Evolutionary conservation across 352 stramenopile species (phyloP).

Genomic region (Halophytophthora batemanensis): DNA sequence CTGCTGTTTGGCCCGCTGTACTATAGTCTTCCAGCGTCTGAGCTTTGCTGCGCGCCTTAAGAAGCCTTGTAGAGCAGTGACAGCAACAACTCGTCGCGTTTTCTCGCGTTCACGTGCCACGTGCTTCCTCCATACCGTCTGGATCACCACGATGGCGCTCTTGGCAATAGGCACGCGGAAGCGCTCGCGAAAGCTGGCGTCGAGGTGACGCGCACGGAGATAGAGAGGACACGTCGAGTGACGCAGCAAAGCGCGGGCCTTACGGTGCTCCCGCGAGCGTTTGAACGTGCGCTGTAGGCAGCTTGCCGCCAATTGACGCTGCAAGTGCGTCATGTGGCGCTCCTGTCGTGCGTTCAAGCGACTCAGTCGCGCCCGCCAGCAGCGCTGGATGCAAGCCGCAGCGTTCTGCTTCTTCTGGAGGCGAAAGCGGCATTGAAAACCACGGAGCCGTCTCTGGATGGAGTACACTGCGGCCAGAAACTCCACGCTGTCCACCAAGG

Average conservation of each 20-base stretch:
- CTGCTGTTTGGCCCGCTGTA: background rate
- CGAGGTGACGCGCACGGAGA: conserved; percentile 27
- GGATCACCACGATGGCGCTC: conserved; percentile 43
- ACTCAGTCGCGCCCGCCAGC: conserved; percentile 22
- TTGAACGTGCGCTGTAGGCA: conserved; percentile 50
- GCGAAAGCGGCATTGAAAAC: conserved; percentile 41
- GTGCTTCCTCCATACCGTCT: conserved; percentile 49
- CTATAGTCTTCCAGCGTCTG: conserved; percentile 8
- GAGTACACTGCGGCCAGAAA: conserved; percentile 34
- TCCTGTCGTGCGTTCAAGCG: conserved; percentile 15
- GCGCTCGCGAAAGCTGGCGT: conserved; percentile 24
- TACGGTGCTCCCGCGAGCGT: conserved; percentile 23
- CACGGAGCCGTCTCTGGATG: conserved; percentile 40
- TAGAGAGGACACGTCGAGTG: conserved; percentile 48
- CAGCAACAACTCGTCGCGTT: conserved; percentile 3
- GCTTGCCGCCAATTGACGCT: conserved; percentile 33
- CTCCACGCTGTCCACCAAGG: conserved; percentile 47
- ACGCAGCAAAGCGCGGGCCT: conserved; percentile 25
- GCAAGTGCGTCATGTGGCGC: conserved; percentile 25
- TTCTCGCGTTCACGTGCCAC: conserved; percentile 9
- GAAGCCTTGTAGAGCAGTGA: conserved; percentile 8
- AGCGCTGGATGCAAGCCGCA: conserved; percentile 34
- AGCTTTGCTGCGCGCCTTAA: conserved; percentile 2
- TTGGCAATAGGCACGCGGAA: conserved; percentile 36
- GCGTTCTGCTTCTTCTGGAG: conserved; percentile 20